Conservation (phyloP, 805 yeast species). For the Myxozyma vanderwaltii region DNA sequence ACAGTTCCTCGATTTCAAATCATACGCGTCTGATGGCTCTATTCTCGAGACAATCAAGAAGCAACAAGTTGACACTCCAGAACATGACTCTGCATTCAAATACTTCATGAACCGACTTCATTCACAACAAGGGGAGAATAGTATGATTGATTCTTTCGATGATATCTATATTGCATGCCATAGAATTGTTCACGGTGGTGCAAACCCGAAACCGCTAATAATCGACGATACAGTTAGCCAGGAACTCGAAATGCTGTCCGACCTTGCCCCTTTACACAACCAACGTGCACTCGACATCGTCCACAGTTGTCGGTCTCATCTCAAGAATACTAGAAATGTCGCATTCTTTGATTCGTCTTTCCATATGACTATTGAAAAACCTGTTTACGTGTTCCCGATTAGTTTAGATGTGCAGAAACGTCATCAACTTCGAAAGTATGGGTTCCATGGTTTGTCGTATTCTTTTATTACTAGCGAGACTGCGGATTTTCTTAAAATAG, state of each 20-base stretch:
- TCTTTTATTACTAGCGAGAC: conserved; percentile 23
- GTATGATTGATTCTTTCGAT: conserved; percentile 17
- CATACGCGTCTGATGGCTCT: conserved; percentile 45
- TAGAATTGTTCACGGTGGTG: conserved; percentile 34
- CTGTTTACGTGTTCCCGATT: conserved; percentile 32
- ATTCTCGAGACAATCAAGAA: conserved; percentile 49
- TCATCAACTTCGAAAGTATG: conserved; percentile 30
- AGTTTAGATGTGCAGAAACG: conserved; percentile 25
- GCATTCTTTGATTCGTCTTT: conserved; percentile 35
- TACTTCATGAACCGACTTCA: conserved; percentile 24
- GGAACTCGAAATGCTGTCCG: conserved; percentile 33
- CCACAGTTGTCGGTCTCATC: conserved; percentile 24
- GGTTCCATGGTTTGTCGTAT: conserved; percentile 34
- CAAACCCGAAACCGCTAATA: conserved; percentile 25
- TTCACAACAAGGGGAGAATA: conserved; percentile 7
- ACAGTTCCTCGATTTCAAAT: conserved; percentile 20
- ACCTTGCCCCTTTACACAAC: conserved; percentile 34
- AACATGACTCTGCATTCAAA: conserved; percentile 32
- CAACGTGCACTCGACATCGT: conserved; percentile 34
- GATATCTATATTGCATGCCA: conserved; percentile 28
- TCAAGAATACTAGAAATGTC: conserved; percentile 21
- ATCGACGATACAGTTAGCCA: conserved; percentile 28
- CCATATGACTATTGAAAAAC: conserved; percentile 28
- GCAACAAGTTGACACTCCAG: conserved; percentile 22
- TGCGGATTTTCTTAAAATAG: conserved; percentile 11